phyloP scores from a whole-genome alignment of 2,329 filamentous ascomycete genomes.

The Colletotrichum tabaci region DNA sequence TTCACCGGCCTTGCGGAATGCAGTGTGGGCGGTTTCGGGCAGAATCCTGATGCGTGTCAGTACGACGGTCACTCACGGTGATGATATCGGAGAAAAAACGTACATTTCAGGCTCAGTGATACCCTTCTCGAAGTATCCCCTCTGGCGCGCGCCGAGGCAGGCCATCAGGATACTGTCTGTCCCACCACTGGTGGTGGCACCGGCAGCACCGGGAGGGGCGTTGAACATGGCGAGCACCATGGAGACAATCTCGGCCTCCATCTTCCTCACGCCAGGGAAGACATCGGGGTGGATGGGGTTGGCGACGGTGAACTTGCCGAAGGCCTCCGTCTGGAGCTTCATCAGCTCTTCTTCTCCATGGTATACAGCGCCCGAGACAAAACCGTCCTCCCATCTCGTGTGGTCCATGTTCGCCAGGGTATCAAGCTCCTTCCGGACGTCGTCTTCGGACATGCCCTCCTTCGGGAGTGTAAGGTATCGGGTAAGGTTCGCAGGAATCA shows the following conservation, averaged over 20 bases:
- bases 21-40: slow-evolving; percentile 93
- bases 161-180: slow-evolving; percentile 99
- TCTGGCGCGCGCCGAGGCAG: slow-evolving; percentile 89
- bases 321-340: slow-evolving; percentile 91
- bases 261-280: slow-evolving; percentile 97
- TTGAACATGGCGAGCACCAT: slow-evolving; percentile 93
- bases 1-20: slow-evolving; percentile 93
- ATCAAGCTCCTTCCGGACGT: slow-evolving; percentile 84
- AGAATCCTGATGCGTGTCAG: slow-evolving; percentile 77
- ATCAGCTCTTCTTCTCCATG: slow-evolving; percentile 89
- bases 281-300: slow-evolving; percentile 99
- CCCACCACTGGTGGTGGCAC: slow-evolving; percentile 91
- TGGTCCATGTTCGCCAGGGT: slow-evolving; percentile 89
- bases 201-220: slow-evolving; percentile 86
- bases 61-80: neutral
- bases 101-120: slow-evolving; percentile 96
- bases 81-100: slow-evolving; percentile 49
- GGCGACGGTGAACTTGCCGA: slow-evolving; percentile 92
- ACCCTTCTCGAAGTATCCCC: slow-evolving; percentile 86
- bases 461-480: slow-evolving; percentile 84
- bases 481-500: slow-evolving; percentile 81
- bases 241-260: slow-evolving; percentile 97
- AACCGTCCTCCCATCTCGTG: slow-evolving; percentile 96
- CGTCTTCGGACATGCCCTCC: slow-evolving; percentile 86
- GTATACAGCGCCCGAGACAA: slow-evolving; percentile 95